Percentiles rank a stretch among this genome's conserved stretches.
Evolutionary conservation across 1,284 basidiomycete genomes (phyloP).

Genomic region (Ceratobasidium sp.): DNA sequence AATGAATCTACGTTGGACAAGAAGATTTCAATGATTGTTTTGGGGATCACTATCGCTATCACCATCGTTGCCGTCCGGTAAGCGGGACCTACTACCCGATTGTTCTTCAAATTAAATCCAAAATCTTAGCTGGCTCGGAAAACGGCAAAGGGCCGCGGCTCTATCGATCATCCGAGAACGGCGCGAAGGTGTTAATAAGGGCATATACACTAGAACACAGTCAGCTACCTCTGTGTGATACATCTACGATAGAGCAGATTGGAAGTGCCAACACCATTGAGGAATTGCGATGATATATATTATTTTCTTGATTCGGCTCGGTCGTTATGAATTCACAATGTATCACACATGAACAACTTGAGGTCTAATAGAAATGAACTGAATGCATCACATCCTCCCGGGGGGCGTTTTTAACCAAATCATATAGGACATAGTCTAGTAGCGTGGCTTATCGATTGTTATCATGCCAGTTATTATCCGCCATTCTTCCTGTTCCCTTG

Average conservation of each 20-base stretch:
- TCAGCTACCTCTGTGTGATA: not conserved
- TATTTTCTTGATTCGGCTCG: too few species aligned
- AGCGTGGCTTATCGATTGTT: too few species aligned
- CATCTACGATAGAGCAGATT: not conserved
- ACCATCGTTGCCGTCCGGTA: constrained; percentile 1
- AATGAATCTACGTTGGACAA: not conserved
- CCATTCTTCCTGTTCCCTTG: not conserved
- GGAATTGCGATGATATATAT: too few species aligned
- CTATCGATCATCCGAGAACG: constrained; percentile 22
- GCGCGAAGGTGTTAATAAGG: not conserved
- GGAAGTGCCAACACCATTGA: too few species aligned
- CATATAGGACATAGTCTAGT: too few species aligned
- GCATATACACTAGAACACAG: not conserved
- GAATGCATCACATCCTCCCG: too few species aligned
- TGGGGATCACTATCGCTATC: constrained; percentile 3
- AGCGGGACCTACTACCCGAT: not conserved
- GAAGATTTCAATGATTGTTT: not conserved
- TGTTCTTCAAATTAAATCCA: too few species aligned
- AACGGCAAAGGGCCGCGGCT: not conserved
- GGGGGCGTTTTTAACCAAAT: too few species aligned
- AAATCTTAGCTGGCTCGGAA: constrained; percentile 10
- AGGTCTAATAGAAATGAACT: too few species aligned
- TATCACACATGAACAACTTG: too few species aligned
- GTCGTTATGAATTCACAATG: too few species aligned
- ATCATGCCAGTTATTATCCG: not conserved